Conservation (phyloP, 495 filamentous ascomycete species). For the Hyaloscypha hepaticicola region DNA sequence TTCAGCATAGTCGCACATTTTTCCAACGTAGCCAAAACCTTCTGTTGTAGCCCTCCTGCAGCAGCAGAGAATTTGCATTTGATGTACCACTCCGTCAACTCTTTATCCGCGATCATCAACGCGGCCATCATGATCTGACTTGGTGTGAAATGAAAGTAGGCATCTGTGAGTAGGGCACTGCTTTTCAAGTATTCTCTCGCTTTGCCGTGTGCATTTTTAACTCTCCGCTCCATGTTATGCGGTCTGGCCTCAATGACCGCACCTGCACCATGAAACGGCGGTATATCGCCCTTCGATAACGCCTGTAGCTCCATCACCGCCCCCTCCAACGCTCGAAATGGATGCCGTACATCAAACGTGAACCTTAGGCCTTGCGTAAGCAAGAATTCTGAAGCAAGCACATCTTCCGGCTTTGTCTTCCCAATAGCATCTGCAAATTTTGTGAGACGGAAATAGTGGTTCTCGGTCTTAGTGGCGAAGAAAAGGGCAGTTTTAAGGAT, state of each 20-base stretch:
- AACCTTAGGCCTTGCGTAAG: constrained; percentile 92
- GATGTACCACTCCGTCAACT: constrained; percentile 70
- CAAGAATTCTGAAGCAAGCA: constrained; percentile 86
- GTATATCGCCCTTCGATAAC: constrained; percentile 51
- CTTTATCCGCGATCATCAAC: constrained; percentile 69
- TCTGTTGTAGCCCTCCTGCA: constrained; percentile 36
- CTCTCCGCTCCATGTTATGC: constrained; percentile 42
- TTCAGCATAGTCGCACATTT: constrained; percentile 52
- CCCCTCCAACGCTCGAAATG: constrained; percentile 83
- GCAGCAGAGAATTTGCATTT: constrained; percentile 59
- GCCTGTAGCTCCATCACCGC: constrained; percentile 77
- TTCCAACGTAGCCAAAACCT: constrained; percentile 48
- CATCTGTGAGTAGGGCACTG: constrained; percentile 82
- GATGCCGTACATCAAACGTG: constrained; percentile 89
- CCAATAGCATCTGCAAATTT: constrained; percentile 58
- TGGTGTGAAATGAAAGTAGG: constrained; percentile 93
- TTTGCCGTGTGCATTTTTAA: constrained; percentile 64
- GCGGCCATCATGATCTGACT: constrained; percentile 89
- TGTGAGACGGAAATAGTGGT: constrained; percentile 68
- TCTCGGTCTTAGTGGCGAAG: constrained; percentile 89
- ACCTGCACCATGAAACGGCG: constrained; percentile 19
- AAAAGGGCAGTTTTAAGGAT: constrained; percentile 87
- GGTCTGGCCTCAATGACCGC: neutral
- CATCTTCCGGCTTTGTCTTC: constrained; percentile 67
- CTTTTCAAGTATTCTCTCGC: constrained; percentile 74